These are phyloP conservation scores for Mycena leptocephala DNA, from an alignment of 768 basidiomycete genomes.

Conservation along the genomic window DNA sequence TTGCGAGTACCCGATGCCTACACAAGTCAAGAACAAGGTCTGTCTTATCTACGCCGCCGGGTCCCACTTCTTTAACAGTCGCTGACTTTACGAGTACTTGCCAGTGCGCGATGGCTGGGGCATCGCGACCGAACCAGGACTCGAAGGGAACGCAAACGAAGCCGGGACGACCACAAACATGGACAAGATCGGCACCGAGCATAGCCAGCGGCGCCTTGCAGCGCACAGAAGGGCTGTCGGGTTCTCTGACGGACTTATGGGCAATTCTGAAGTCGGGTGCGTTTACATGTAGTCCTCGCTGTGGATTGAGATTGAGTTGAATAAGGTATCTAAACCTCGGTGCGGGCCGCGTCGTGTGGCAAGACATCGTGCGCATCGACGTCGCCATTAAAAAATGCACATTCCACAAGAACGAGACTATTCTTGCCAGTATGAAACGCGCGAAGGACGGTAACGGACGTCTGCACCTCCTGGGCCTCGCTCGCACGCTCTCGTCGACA, in stretches of 20 bases:
- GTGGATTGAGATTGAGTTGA: not conserved
- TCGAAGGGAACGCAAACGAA: conserved; percentile 91
- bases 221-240: conserved; percentile 95
- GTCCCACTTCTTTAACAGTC: no score
- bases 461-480: conserved; percentile 90
- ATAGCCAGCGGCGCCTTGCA: conserved; percentile 79
- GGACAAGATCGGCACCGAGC: conserved; percentile 86
- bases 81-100: no score
- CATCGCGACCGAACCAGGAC: conserved; percentile 75
- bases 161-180: conserved; percentile 90
- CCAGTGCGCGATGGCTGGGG: conserved; percentile 99
- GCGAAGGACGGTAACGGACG: conserved; percentile 90
- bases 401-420: conserved; percentile 86
- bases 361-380: conserved; percentile 97
- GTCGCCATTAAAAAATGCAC: conserved; percentile 92
- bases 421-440: conserved; percentile 80
- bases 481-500: conserved; percentile 51
- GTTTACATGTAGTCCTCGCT: not conserved
- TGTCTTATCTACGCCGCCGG: no score
- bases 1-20: no score
- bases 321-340: conserved; percentile 93
- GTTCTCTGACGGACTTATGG: conserved; percentile 95
- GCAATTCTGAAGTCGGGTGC: conserved; percentile 97
- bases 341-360: conserved; percentile 96
- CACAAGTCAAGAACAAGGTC: no score